Percentiles rank a stretch among this genome's conserved stretches.
phyloP scores from a whole-genome alignment of 2,329 filamentous ascomycete genomes.

The Botrytis elliptica region DNA sequence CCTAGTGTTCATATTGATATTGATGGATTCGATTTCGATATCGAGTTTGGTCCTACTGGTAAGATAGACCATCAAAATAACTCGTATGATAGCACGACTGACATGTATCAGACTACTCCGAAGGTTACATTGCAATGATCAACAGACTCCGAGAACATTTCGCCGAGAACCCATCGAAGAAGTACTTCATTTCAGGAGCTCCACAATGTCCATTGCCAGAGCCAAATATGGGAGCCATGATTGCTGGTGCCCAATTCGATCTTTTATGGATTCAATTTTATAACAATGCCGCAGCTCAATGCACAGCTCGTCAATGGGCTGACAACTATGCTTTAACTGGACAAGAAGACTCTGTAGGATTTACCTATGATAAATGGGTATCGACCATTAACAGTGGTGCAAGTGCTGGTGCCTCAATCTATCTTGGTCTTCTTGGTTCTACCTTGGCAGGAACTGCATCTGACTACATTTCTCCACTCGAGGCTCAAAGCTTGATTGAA shows the following conservation, averaged over 20 bases:
- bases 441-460: constrained; percentile 17
- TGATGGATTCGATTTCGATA: constrained; percentile 41
- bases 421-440: constrained; percentile 36
- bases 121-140: constrained; percentile 36
- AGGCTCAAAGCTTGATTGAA: constrained; percentile 32
- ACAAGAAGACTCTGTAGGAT: constrained; percentile 10
- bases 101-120: constrained; percentile 28
- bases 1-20: constrained; percentile 32
- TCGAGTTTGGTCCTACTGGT: constrained; percentile 32
- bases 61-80: neutral
- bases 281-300: constrained; percentile 33
- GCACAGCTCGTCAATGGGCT: constrained; percentile 34
- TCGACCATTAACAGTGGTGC: constrained; percentile 25
- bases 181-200: constrained; percentile 38
- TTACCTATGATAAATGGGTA: constrained; percentile 35
- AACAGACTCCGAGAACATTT: constrained; percentile 35
- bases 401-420: constrained; percentile 35
- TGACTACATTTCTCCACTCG: constrained; percentile 32
- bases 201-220: constrained; percentile 39
- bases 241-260: constrained; percentile 35
- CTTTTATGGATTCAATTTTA: constrained; percentile 40
- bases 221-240: constrained; percentile 36
- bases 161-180: constrained; percentile 29
- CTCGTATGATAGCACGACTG: constrained; percentile 8
- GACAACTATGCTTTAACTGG: constrained; percentile 6